Conservation (phyloP, 441 rosid species). For the Viola pubescens region DNA sequence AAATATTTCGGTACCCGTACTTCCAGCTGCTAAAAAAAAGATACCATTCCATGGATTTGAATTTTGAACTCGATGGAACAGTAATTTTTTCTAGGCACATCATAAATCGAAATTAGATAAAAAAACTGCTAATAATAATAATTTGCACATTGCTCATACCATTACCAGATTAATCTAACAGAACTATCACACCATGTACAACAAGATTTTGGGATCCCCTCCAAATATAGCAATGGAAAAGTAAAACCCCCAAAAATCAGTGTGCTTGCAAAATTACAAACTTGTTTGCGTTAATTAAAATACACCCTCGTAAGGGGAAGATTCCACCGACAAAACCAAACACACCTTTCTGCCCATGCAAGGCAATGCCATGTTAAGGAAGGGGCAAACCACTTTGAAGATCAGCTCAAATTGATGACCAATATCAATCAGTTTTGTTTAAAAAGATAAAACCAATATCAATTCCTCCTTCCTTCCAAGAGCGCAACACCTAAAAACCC, state of each 20-base stretch:
- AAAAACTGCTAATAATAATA: too few relatives aligned
- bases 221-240: conserved; percentile 17
- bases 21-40: too few relatives aligned
- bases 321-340: conserved; percentile 26
- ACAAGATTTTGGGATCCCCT: conserved; percentile 30
- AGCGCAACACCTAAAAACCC: background rate
- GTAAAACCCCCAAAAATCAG: conserved; percentile 25
- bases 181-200: conserved; percentile 53
- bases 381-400: background rate
- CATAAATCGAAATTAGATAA: too few relatives aligned
- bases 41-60: too few relatives aligned
- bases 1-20: too few relatives aligned
- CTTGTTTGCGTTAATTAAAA: conserved; percentile 19
- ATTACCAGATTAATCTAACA: conserved; percentile 33
- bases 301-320: conserved; percentile 25
- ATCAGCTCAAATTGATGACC: conserved; percentile 15
- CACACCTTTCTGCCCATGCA: conserved; percentile 30
- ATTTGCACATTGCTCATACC: conserved; percentile 11
- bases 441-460: conserved; percentile 14
- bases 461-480: conserved; percentile 19
- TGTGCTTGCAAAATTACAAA: conserved; percentile 31
- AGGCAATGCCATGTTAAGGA: conserved; percentile 2
- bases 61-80: too few relatives aligned
- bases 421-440: conserved; percentile 9
- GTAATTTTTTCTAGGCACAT: too few relatives aligned